Evolutionary conservation across 192 early-diverging fungal species (phyloP).

Genomic region (Coemansia sp.): DNA sequence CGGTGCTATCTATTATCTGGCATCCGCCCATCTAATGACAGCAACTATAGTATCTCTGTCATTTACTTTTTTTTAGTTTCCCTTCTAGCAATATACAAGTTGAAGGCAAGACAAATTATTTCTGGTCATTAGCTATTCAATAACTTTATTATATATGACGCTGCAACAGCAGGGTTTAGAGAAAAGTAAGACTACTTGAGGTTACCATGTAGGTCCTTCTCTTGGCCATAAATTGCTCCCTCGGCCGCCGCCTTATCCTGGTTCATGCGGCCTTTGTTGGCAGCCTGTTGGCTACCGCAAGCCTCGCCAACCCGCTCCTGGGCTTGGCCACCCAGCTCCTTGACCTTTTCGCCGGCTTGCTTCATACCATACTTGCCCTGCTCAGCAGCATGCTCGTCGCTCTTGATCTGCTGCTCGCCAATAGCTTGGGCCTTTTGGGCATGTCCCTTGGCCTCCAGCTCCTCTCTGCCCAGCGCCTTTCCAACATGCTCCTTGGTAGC

Average conservation of each 20-base stretch:
- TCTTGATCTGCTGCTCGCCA: conserved; percentile 3
- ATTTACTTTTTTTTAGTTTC: too few species aligned
- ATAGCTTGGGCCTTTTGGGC: not conserved
- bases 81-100: too few species aligned
- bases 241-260: conserved; percentile 13
- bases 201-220: not conserved
- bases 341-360: conserved; percentile 5
- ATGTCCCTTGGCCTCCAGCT: not conserved
- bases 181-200: not conserved
- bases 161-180: too few species aligned
- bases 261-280: conserved; percentile 8
- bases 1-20: too few species aligned
- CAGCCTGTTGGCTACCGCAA: conserved; percentile 1
- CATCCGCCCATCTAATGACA: not conserved
- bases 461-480: conserved; percentile 3
- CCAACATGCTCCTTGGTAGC: conserved; percentile 2
- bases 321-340: not conserved
- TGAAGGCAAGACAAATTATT: too few species aligned
- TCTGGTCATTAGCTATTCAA: too few species aligned
- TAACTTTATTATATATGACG: too few species aligned
- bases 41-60: not conserved
- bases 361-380: not conserved
- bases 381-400: not conserved
- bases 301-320: not conserved
- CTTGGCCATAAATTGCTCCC: not conserved